A percentile compares a stretch with the other conserved stretches of the same genome.
phyloP scores from a whole-genome alignment of 305 asterid genomes.

The Andrographis paniculata region DNA sequence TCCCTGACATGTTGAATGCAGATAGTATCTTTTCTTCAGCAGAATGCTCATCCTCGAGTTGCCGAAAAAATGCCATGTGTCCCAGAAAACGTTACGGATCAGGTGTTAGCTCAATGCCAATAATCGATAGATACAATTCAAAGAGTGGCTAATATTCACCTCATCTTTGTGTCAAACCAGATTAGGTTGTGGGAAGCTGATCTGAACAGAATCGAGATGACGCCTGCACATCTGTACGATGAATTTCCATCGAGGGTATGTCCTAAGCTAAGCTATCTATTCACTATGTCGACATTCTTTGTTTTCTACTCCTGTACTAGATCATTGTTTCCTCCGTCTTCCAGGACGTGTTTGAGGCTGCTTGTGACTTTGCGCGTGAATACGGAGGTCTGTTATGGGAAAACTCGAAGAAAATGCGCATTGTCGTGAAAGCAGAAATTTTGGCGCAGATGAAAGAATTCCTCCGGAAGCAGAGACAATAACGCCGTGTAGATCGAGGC shows the following conservation, averaged over 20 bases:
- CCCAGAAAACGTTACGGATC: slow-evolving; percentile 96
- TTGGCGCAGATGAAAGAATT: slow-evolving; percentile 73
- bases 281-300: not conserved
- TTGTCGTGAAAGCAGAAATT: slow-evolving; percentile 75
- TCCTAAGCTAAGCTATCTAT: too few relatives aligned
- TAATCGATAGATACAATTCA: too few relatives aligned
- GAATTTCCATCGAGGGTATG: slow-evolving; percentile 90
- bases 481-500: too few relatives aligned
- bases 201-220: slow-evolving; percentile 75
- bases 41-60: slow-evolving; percentile 96
- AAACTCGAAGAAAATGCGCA: slow-evolving; percentile 61
- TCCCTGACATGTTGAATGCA: slow-evolving; percentile 53
- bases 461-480: slow-evolving; percentile 63
- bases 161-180: slow-evolving; percentile 37
- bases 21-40: slow-evolving; percentile 91
- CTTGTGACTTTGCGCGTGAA: slow-evolving; percentile 85
- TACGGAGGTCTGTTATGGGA: slow-evolving; percentile 78
- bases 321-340: not conserved
- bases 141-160: too few relatives aligned
- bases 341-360: slow-evolving; percentile 81
- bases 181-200: slow-evolving; percentile 95
- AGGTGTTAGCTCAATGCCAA: slow-evolving; percentile 32
- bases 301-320: not conserved
- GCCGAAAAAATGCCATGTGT: slow-evolving; percentile 75
- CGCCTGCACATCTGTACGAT: slow-evolving; percentile 60